These are phyloP conservation scores for Aspergillus calidoustus DNA, from an alignment of 2,329 filamentous ascomycete species.

Conservation along the genomic window DNA sequence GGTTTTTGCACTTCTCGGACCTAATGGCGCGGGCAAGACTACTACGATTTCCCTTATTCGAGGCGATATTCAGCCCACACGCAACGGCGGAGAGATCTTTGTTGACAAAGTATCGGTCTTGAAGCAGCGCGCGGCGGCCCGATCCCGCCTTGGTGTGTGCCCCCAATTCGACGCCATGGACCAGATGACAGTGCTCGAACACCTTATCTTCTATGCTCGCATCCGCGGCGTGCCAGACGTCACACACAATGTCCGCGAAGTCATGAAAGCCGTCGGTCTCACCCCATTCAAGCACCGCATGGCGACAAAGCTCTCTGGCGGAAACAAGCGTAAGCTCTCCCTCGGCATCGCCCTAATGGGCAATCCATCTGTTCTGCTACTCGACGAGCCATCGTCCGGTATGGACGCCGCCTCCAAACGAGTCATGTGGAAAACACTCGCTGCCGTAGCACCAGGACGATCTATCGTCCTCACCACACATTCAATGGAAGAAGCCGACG, in stretches of 20 bases:
- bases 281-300: slow-evolving; percentile 72
- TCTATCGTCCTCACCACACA: slow-evolving; percentile 89
- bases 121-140: slow-evolving; percentile 71
- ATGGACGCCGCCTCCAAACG: slow-evolving; percentile 91
- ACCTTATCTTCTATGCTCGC: slow-evolving; percentile 84
- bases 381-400: slow-evolving; percentile 87
- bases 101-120: slow-evolving; percentile 79
- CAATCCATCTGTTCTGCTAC: slow-evolving; percentile 81
- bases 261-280: slow-evolving; percentile 81
- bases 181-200: slow-evolving; percentile 85
- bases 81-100: slow-evolving; percentile 75
- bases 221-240: slow-evolving; percentile 78
- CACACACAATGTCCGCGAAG: slow-evolving; percentile 74
- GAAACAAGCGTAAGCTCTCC: slow-evolving; percentile 91
- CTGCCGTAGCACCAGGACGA: slow-evolving; percentile 73
- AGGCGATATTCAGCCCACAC: slow-evolving; percentile 79
- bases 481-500: slow-evolving; percentile 93
- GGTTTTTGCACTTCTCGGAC: slow-evolving; percentile 86
- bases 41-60: slow-evolving; percentile 88
- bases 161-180: slow-evolving; percentile 89
- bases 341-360: slow-evolving; percentile 91
- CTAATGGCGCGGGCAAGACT: slow-evolving; percentile 89
- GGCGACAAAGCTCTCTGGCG: slow-evolving; percentile 79
- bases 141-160: slow-evolving; percentile 84
- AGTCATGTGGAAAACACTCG: slow-evolving; percentile 88